Evolutionary conservation across 352 stramenopile genomes (phyloP), one percentile per base, ranked within the genome.

Genomic region (Globisporangium heterothallicum): DNA sequence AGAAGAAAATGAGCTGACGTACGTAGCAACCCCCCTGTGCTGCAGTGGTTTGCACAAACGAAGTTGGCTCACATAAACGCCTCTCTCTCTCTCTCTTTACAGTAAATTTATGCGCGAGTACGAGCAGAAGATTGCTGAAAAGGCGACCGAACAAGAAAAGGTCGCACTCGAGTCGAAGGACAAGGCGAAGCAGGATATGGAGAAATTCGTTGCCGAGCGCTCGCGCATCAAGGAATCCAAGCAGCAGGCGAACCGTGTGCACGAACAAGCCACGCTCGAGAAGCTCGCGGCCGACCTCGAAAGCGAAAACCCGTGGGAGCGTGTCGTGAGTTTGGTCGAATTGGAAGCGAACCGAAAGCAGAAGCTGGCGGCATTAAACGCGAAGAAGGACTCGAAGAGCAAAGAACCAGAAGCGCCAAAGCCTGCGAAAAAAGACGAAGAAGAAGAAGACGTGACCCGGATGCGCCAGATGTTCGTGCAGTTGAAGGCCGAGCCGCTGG

Each of bases 401-500:
- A 73, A 79, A 51, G 58, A 84, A 16, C 58, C 49, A 1, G 74
- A 73, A 56, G 70, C 63, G 1, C 64, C 58, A 12, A 74, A 63
- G 52, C 46, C 67, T 10, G 44, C 53, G 62, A 83, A 86, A 53
- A 75, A 64, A 22, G 65, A 84, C 24, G 73, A 84, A 34, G 78
- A 86, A 42, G 81, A 89, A 22, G 76, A 84, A 45, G 89, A 97
- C 68, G 78, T 95, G 29, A 92, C 80, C 42, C 76, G 92, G 47
- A 98, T 98, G 90, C 85, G 84, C 57, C 89, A 97, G 74, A 66
- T 97, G 35, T 88, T 98, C 51, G 86, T 98, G 56, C 73, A 96
- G 63, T 72, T 98, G 49, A 98, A 98, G 85, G 85, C 92, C 45
- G 78, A 96, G 56, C 78, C 84, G 48, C 72, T 92, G n/a, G 78